Evolutionary conservation across 208 protist species (phyloP).

Genomic region (Leishmania lainsoni): DNA sequence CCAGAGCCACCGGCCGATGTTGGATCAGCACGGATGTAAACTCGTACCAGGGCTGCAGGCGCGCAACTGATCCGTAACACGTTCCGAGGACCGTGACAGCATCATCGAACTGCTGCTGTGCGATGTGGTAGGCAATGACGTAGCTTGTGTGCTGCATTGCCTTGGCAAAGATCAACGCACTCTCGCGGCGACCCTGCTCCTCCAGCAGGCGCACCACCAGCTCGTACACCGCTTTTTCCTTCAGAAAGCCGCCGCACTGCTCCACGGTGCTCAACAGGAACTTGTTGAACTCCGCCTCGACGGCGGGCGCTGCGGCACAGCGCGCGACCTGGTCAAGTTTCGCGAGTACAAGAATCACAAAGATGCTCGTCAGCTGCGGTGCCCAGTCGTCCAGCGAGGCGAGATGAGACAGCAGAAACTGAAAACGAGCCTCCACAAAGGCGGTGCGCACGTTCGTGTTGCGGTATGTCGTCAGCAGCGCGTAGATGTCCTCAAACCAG

Average conservation of each 20-base stretch:
- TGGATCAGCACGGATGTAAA: conserved; percentile 90
- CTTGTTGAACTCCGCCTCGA: conserved; percentile 21
- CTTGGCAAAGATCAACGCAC: conserved; percentile 81
- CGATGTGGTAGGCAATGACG: conserved; percentile 51
- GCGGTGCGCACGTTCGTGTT: conserved; percentile 31
- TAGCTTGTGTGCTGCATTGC: conserved; percentile 76
- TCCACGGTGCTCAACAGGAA: conserved; percentile 39
- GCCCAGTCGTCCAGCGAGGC: conserved; percentile 20
- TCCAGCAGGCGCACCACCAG: conserved; percentile 73
- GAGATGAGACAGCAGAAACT: conserved; percentile 24
- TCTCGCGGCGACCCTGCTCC: conserved; percentile 81
- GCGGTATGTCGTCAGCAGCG: conserved; percentile 34
- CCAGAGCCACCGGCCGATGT: conserved; percentile 79
- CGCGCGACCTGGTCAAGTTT: conserved; percentile 27
- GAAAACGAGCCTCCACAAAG: conserved; percentile 61
- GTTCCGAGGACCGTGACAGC: conserved; percentile 55
- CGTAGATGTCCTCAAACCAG: conserved; percentile 67
- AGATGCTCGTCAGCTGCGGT: conserved; percentile 26
- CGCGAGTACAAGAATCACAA: conserved; percentile 15
- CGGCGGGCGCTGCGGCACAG: neutral
- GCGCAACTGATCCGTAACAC: conserved; percentile 31
- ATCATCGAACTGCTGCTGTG: conserved; percentile 39
- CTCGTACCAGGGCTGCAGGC: conserved; percentile 89
- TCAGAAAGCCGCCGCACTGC: conserved; percentile 39
- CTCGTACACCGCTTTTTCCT: conserved; percentile 40